Conservation (phyloP, 2,329 filamentous ascomycete genomes). For the Cryoendolithus antarcticus region DNA sequence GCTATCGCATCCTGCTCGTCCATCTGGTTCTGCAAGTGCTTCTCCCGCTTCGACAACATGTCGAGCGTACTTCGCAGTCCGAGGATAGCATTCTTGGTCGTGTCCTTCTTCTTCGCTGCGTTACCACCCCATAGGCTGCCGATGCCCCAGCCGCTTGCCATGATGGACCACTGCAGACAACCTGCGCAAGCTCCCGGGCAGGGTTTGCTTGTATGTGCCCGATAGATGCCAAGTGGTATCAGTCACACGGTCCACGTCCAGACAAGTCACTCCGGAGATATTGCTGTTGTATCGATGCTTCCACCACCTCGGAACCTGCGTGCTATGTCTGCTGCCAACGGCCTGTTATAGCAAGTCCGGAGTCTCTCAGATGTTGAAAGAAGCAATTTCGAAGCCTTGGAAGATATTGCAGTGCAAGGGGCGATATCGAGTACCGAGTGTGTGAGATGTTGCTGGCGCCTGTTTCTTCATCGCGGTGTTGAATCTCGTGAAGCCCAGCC, state of each 20-base stretch:
- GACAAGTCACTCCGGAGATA: too few species aligned
- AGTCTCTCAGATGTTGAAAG: too few species aligned
- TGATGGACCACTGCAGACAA: conserved; percentile 3
- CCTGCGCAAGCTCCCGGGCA: too few species aligned
- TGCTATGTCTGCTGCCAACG: not conserved
- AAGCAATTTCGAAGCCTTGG: too few species aligned
- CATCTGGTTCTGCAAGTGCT: conserved; percentile 81
- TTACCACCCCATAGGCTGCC: conserved; percentile 77
- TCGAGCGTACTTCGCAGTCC: conserved; percentile 78
- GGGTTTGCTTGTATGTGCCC: too few species aligned
- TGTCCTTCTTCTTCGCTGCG: conserved; percentile 79
- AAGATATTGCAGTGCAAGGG: not conserved
- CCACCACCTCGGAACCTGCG: not conserved
- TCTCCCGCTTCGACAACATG: conserved; percentile 95
- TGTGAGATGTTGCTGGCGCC: not conserved
- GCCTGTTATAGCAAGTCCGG: not conserved
- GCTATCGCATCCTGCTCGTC: conserved; percentile 82
- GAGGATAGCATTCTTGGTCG: conserved; percentile 92
- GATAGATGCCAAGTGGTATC: too few species aligned
- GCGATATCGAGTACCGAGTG: too few species aligned
- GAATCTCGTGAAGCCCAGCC: conserved; percentile 1
- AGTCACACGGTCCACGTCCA: too few species aligned
- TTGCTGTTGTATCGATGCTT: too few species aligned
- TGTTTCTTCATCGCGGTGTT: conserved; percentile 1
- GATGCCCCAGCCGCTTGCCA: conserved; percentile 33